A percentile compares a stretch with the other conserved stretches of the same genome.
These are phyloP conservation scores for Leccinum arenicola DNA, from an alignment of 768 basidiomycete species.

Conservation along the genomic window DNA sequence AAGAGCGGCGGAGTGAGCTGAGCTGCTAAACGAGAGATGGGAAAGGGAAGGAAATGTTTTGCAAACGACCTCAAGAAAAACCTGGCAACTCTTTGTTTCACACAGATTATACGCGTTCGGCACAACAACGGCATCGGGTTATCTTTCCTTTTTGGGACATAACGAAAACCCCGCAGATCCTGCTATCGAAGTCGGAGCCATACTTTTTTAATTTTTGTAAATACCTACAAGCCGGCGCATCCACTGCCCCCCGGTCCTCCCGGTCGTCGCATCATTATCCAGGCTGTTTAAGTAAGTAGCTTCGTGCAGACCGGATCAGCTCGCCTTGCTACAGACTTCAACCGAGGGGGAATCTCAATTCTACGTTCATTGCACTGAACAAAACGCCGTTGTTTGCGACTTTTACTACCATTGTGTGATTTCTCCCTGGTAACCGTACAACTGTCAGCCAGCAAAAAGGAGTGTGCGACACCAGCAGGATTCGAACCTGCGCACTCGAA, in stretches of 20 bases:
- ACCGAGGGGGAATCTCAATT: slow-evolving; percentile 1
- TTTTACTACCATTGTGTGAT: neutral
- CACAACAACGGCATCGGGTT: slow-evolving; percentile 15
- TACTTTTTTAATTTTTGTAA: neutral
- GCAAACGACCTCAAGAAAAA: slow-evolving; percentile 11
- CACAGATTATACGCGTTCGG: slow-evolving; percentile 20
- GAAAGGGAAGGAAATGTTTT: neutral
- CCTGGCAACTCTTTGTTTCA: slow-evolving; percentile 1
- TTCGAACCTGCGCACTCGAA: slow-evolving; percentile 68
- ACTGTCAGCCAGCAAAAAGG: slow-evolving; percentile 8
- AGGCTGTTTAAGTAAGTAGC: neutral
- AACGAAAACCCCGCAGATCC: slow-evolving; percentile 15
- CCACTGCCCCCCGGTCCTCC: neutral
- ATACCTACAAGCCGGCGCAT: neutral
- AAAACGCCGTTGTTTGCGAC: neutral
- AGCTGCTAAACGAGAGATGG: slow-evolving; percentile 14
- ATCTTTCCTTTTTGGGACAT: slow-evolving; percentile 13
- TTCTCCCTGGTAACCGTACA: neutral
- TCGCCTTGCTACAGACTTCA: neutral
- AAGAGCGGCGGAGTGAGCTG: slow-evolving; percentile 22
- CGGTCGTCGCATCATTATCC: neutral
- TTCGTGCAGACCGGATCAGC: neutral
- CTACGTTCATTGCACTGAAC: neutral
- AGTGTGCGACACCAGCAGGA: slow-evolving; percentile 57
- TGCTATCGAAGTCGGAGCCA: neutral